A percentile compares a stretch with the other conserved stretches of the same genome.
Evolutionary conservation across 1,284 basidiomycete genomes (phyloP).

Genomic region (Pseudozyma pruni): DNA sequence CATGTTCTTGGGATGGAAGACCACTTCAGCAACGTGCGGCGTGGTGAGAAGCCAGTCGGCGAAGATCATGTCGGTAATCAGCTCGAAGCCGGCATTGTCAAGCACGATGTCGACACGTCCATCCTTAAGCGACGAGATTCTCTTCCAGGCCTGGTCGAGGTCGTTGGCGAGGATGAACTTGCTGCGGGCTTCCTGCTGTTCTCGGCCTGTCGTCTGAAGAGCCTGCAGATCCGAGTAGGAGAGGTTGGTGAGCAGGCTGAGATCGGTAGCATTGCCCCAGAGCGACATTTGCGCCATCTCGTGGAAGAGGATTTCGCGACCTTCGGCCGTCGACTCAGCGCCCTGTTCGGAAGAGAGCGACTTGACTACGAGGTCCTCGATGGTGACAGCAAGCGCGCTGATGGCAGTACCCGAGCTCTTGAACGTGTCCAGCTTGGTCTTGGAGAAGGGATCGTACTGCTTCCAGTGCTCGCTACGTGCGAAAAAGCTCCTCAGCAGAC

Average conservation of each 20-base stretch:
- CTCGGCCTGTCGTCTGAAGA: constrained; percentile 81
- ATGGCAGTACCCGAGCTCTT: constrained; percentile 80
- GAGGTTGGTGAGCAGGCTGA: constrained; percentile 83
- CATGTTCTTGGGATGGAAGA: constrained; percentile 67
- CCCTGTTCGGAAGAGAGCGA: constrained; percentile 35
- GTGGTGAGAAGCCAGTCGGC: constrained; percentile 78
- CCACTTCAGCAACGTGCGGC: constrained; percentile 58
- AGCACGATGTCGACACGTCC: constrained; percentile 86
- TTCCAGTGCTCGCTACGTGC: constrained; percentile 79
- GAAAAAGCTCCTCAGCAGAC: constrained; percentile 82
- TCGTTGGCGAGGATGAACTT: constrained; percentile 87
- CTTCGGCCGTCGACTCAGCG: constrained; percentile 43
- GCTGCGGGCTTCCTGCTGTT: constrained; percentile 55
- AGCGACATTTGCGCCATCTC: constrained; percentile 86
- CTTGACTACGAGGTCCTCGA: constrained; percentile 54
- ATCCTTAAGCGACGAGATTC: constrained; percentile 74
- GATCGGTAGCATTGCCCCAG: constrained; percentile 76
- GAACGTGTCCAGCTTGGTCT: constrained; percentile 85
- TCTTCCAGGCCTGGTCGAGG: constrained; percentile 79
- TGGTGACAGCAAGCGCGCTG: constrained; percentile 70
- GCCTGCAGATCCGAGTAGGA: constrained; percentile 81
- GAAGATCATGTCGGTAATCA: constrained; percentile 92
- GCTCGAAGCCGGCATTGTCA: constrained; percentile 92
- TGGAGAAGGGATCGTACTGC: constrained; percentile 83
- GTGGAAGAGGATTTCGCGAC: constrained; percentile 74